Evolutionary conservation across 202 grass and related monocot species (phyloP).

Genomic region (Digitaria exilis): DNA sequence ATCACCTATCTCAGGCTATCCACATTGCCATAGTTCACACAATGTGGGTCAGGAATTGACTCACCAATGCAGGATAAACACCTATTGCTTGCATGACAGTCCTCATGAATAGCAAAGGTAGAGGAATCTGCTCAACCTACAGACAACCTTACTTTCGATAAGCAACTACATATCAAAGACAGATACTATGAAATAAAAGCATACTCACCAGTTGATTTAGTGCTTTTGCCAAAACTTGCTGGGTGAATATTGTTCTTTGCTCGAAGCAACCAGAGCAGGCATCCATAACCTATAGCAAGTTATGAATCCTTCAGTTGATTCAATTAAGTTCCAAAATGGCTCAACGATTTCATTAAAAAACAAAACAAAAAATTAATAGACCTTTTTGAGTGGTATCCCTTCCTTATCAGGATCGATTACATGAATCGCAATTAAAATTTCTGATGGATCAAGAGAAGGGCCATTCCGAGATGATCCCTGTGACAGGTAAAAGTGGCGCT

Average conservation of each 20-base stretch:
- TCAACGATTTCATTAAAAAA: not conserved
- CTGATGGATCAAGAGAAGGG: slow-evolving; percentile 76
- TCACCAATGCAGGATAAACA: slow-evolving; percentile 86
- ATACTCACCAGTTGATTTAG: slow-evolving; percentile 82
- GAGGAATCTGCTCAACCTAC: slow-evolving; percentile 98
- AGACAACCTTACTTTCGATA: slow-evolving; percentile 36
- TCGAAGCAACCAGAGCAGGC: slow-evolving; percentile 94
- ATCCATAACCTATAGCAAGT: slow-evolving; percentile 73
- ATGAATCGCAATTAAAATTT: slow-evolving; percentile 95
- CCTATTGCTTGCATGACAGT: slow-evolving; percentile 94
- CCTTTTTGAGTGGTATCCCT: slow-evolving; percentile 84
- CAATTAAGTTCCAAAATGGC: slow-evolving; percentile 29
- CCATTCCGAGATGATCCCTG: slow-evolving; percentile 74
- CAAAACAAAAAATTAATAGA: slow-evolving; percentile 33
- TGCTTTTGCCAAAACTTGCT: slow-evolving; percentile 91
- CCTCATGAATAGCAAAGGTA: slow-evolving; percentile 98
- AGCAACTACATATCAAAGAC: slow-evolving; percentile 22
- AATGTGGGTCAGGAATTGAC: slow-evolving; percentile 32
- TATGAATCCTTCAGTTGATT: slow-evolving; percentile 32
- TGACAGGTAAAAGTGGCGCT: slow-evolving; percentile 18
- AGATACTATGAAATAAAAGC: slow-evolving; percentile 15
- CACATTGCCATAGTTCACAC: slow-evolving; percentile 15
- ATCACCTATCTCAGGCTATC: slow-evolving; percentile 21
- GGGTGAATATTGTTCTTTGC: slow-evolving; percentile 78
- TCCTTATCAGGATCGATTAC: slow-evolving; percentile 95